phyloP scores from a whole-genome alignment of 495 filamentous ascomycete species.

The Xylaria scruposa region DNA sequence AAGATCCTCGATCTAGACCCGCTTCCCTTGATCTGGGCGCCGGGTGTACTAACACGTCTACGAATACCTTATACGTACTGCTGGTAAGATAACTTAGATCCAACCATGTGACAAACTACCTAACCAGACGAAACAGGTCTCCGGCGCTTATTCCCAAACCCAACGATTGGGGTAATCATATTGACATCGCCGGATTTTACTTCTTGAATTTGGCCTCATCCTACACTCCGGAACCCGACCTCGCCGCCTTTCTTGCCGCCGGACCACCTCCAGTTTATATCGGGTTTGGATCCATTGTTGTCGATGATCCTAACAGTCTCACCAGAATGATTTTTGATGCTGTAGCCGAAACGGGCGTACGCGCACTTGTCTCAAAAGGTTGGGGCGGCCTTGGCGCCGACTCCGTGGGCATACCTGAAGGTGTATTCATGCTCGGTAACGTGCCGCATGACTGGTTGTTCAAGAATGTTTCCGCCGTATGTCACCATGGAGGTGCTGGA shows the following conservation, averaged over 20 bases:
- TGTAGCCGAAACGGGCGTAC: conserved; percentile 66
- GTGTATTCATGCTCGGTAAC: conserved; percentile 79
- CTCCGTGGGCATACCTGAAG: conserved; percentile 63
- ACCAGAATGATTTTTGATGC: conserved; percentile 74
- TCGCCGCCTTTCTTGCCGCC: conserved; percentile 67
- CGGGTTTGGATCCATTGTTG: conserved; percentile 83
- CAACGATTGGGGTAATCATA: conserved; percentile 73
- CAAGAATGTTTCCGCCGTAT: conserved; percentile 72
- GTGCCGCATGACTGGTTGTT: conserved; percentile 88
- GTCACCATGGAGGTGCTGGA: conserved; percentile 84
- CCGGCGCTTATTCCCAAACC: conserved; percentile 83
- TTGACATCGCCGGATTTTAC: conserved; percentile 76
- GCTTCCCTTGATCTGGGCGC: conserved; percentile 69
- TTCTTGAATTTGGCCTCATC: conserved; percentile 69
- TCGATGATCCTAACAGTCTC: conserved; percentile 72
- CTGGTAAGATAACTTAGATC: conserved; percentile 56
- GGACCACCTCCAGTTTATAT: conserved; percentile 80
- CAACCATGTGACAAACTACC: neutral
- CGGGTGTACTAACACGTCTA: conserved; percentile 66
- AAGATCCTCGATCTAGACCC: conserved; percentile 71
- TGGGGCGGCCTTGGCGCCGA: conserved; percentile 79
- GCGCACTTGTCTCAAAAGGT: conserved; percentile 79
- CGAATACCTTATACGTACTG: conserved; percentile 80
- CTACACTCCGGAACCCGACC: conserved; percentile 68
- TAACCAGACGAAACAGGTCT: conserved; percentile 54